Evolutionary conservation across 1,139 yeast genomes (phyloP).

Genomic region (Candida sanyaensis): DNA sequence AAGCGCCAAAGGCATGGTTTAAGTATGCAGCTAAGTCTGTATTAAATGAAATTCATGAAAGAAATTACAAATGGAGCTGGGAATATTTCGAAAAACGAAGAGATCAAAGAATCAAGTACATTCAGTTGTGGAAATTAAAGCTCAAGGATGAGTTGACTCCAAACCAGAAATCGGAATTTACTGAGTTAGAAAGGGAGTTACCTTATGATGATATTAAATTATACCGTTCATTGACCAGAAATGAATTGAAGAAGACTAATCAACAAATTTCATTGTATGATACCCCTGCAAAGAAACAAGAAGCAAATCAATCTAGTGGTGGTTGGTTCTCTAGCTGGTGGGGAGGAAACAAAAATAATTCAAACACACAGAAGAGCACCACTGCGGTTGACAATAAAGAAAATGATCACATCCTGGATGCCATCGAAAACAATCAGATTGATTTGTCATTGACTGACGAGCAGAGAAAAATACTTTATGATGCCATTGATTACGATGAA

Average conservation of each 20-base stretch:
- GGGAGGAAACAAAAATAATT: slow-evolving; percentile 29
- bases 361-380: slow-evolving; percentile 4
- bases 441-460: slow-evolving; percentile 57
- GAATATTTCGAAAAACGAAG: slow-evolving; percentile 72
- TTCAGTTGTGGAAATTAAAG: slow-evolving; percentile 62
- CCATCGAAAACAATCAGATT: slow-evolving; percentile 15
- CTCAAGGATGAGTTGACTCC: slow-evolving; percentile 36
- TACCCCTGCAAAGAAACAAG: slow-evolving; percentile 13
- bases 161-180: slow-evolving; percentile 45
- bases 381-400: slow-evolving; percentile 2
- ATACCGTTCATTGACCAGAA: slow-evolving; percentile 78
- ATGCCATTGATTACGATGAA: slow-evolving; percentile 92
- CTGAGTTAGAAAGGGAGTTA: slow-evolving; percentile 58
- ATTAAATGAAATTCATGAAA: slow-evolving; percentile 76
- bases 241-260: slow-evolving; percentile 61
- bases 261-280: slow-evolving; percentile 14
- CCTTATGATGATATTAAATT: slow-evolving; percentile 80
- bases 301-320: slow-evolving; percentile 12
- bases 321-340: slow-evolving; percentile 70
- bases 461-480: slow-evolving; percentile 81
- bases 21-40: slow-evolving; percentile 75
- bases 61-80: slow-evolving; percentile 88
- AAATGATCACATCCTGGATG: slow-evolving; percentile 3
- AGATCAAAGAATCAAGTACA: slow-evolving; percentile 69
- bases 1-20: slow-evolving; percentile 83